Conservation (phyloP, 2,329 filamentous ascomycete species). For the Fusarium nurragi region DNA sequence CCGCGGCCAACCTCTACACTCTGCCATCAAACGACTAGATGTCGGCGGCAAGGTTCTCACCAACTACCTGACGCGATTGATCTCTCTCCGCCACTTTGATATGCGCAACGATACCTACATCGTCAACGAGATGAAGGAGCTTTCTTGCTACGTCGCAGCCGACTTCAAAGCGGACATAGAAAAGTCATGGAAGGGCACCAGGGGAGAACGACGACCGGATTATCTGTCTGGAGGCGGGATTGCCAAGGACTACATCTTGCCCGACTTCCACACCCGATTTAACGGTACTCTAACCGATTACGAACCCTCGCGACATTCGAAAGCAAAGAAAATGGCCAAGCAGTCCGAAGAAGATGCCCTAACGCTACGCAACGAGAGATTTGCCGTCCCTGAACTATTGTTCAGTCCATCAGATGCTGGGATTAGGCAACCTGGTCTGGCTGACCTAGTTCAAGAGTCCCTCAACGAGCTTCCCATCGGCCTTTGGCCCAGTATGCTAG, state of each 20-base stretch:
- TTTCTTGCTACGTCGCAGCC: constrained; percentile 81
- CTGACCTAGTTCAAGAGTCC: constrained; percentile 83
- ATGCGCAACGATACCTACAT: constrained; percentile 94
- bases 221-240: constrained; percentile 67
- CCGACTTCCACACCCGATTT: constrained; percentile 72
- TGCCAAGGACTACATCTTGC: constrained; percentile 90
- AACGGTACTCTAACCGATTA: constrained; percentile 80
- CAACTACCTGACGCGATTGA: constrained; percentile 88
- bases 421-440: constrained; percentile 82
- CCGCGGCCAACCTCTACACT: constrained; percentile 80
- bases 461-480: constrained; percentile 80
- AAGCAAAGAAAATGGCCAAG: constrained; percentile 57
- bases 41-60: constrained; percentile 93
- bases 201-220: constrained; percentile 63
- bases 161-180: constrained; percentile 85
- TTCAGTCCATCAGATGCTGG: constrained; percentile 89
- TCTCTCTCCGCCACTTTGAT: constrained; percentile 92
- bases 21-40: constrained; percentile 84
- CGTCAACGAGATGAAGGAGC: constrained; percentile 96
- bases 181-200: constrained; percentile 80
- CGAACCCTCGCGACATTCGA: constrained; percentile 71
- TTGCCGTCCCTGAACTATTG: constrained; percentile 86
- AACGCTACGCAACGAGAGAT: constrained; percentile 90
- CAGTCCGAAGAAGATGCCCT: constrained; percentile 76
- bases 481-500: constrained; percentile 82